Evolutionary conservation across 768 basidiomycete species (phyloP), one percentile per base, ranked within the genome.

Genomic region (Mycena albidolilacea): DNA sequence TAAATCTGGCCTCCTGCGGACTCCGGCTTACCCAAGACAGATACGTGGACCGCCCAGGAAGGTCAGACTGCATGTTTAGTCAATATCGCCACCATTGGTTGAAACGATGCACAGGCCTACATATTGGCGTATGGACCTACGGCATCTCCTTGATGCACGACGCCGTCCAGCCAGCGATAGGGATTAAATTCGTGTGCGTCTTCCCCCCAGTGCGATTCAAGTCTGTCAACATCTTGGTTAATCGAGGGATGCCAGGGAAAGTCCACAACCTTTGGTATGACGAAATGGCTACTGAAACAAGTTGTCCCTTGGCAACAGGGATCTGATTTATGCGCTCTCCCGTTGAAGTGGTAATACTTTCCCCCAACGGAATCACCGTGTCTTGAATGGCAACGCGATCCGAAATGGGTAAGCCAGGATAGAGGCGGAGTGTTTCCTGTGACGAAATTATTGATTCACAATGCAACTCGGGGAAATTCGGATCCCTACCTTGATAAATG

Each of bases 111-210:
- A 66, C 71, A 9, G 15, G 30, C 30, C 30, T 30, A 74, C 72
- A 74, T 46, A 44, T 74, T 74, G 21, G 72, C 72, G 64, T 74
- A 74, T 3, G 72, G 72, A 14, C 72, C 69, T 3, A 74, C 23
- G 5, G 67, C 67, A 7, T 50, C 54, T 23, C 43, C 54, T 15
- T 48, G n/a, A 23, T 17, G 17, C 19, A 23, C 9, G 5, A 3
- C 37, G 17, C 41, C 67, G 8, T 64, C 55, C 15, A 74, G 63
- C 72, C 72, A 70, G 11, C 72, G 37, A 21, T 35, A 60, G 8
- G 72, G 68, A 12, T 63, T 59, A 21, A 74, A 74, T 43, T 17
- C 30, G 37, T 59, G 41, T 37, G 72, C 55, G 38, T 74, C 68
- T 23, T 57, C 14, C 3, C 72, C 72, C 72, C 72, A 74, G 7